Evolutionary conservation across 176 grass and related monocot genomes (phyloP).

Genomic region (Alopecurus myosuroides): DNA sequence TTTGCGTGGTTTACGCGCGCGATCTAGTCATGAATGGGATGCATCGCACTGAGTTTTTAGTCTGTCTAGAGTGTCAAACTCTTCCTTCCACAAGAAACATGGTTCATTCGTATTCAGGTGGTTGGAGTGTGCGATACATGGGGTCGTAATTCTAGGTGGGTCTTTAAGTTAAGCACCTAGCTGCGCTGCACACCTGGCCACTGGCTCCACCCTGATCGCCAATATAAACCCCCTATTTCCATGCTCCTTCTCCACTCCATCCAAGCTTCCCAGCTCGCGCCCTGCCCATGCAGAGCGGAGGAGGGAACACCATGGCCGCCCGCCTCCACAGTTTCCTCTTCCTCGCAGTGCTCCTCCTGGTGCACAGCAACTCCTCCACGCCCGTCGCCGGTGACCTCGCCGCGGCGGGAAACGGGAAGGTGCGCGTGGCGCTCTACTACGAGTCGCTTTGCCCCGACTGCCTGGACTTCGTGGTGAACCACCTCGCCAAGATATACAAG

Average conservation of each 20-base stretch:
- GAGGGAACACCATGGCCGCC: not conserved
- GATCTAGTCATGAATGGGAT: not conserved
- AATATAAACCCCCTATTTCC: not conserved
- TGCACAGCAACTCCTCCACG: not conserved
- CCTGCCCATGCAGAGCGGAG: not conserved
- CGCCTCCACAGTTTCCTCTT: not conserved
- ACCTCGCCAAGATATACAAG: constrained; percentile 35
- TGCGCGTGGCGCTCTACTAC: constrained; percentile 43
- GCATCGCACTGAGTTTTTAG: no score
- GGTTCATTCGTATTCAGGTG: not conserved
- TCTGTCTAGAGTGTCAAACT: not conserved
- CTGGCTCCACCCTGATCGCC: not conserved
- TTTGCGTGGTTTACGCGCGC: no score
- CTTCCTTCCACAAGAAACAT: not conserved
- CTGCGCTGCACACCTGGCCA: constrained; percentile 16
- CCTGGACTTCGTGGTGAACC: constrained; percentile 37
- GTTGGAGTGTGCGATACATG: not conserved
- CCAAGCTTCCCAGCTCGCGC: not conserved
- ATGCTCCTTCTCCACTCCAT: not conserved
- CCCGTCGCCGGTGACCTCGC: not conserved
- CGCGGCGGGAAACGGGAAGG: no score
- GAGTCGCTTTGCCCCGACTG: constrained; percentile 54
- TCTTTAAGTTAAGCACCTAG: constrained; percentile 1
- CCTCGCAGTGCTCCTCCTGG: not conserved
- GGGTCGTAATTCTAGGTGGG: not conserved